A percentile compares a stretch with the other conserved stretches of the same genome.
These are phyloP conservation scores for Batkoa obscura DNA, from an alignment of 371 early-diverging fungal genomes.

Conservation along the genomic window DNA sequence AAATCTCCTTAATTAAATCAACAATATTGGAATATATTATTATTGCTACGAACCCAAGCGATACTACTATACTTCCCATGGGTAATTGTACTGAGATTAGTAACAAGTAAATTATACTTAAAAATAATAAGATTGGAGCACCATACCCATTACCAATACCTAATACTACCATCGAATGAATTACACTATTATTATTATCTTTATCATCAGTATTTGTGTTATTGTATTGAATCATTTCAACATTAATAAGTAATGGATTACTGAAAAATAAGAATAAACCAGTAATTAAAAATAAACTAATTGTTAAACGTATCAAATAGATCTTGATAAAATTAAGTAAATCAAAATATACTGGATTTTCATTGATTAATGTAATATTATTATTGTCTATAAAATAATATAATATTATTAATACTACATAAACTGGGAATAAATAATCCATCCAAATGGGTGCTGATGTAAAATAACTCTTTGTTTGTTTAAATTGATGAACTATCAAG, in stretches of 20 bases:
- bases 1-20: conserved; percentile 20
- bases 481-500: neutral
- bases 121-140: conserved; percentile 28
- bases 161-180: conserved; percentile 15
- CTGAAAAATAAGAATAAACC: conserved; percentile 22
- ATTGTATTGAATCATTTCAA: conserved; percentile 12
- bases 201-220: conserved; percentile 3
- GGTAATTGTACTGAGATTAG: conserved; percentile 43
- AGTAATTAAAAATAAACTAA: conserved; percentile 20
- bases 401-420: conserved; percentile 24
- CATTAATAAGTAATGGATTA: conserved; percentile 24
- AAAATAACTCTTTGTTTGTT: conserved; percentile 9
- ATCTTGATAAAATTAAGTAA: neutral
- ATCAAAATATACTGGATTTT: neutral
- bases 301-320: conserved; percentile 14
- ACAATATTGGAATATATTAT: conserved; percentile 25
- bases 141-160: conserved; percentile 41
- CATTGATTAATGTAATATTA: conserved; percentile 9
- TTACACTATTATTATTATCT: neutral
- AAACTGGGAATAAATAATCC: neutral
- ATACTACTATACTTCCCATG: conserved; percentile 45
- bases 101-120: conserved; percentile 26
- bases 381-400: conserved; percentile 44
- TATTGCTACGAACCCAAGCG: conserved; percentile 24
- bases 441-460: conserved; percentile 9